Evolutionary conservation across 306 rosid genomes (phyloP).

Genomic region (Quercus bicolor): DNA sequence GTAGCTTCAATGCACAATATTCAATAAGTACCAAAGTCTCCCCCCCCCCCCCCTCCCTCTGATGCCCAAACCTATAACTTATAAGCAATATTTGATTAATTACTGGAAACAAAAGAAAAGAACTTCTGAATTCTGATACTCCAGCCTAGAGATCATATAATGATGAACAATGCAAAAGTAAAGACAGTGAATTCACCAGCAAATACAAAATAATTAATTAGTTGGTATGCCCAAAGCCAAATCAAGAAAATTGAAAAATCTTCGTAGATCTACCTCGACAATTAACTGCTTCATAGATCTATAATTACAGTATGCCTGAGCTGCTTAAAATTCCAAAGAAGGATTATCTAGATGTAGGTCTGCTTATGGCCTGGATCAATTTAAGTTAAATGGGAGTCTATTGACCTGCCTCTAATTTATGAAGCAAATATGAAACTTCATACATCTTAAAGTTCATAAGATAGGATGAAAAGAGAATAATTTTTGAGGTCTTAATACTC

Average conservation of each 20-base stretch:
- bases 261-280: background rate
- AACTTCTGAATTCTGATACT: background rate
- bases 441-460: too few relatives aligned
- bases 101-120: background rate
- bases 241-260: background rate
- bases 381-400: too few relatives aligned
- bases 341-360: too few relatives aligned
- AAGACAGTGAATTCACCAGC: background rate
- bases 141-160: background rate
- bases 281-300: background rate
- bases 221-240: background rate
- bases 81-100: background rate
- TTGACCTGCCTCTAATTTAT: too few relatives aligned
- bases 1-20: background rate
- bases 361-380: too few relatives aligned
- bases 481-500: too few relatives aligned
- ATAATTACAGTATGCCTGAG: background rate
- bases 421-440: too few relatives aligned
- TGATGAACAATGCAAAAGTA: background rate
- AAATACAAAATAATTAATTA: background rate
- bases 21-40: background rate
- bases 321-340: background rate
- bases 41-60: too few relatives aligned
- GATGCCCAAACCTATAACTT: background rate
- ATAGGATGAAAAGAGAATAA: too few relatives aligned